Evolutionary conservation across 495 filamentous ascomycete species (phyloP), one percentile per base, ranked within the genome.

Genomic region (Aspergillus ellipticus): DNA sequence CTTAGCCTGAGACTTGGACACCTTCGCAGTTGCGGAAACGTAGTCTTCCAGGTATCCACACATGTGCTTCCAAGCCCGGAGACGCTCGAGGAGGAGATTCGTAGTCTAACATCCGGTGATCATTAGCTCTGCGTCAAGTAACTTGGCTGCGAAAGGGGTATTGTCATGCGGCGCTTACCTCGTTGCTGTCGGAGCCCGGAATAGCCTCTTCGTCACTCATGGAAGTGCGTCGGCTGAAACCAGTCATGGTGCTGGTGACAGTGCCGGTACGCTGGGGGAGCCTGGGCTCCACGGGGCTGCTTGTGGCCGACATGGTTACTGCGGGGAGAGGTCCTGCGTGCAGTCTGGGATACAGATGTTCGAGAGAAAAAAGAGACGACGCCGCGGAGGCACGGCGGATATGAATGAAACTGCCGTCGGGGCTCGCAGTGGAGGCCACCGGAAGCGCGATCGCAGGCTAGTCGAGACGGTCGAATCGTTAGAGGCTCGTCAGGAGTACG

Each of bases 51-150:
- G 74, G 67, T 96, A 92, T 51, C 76, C 88, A 51, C 90, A 88
- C 57, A 90, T 89, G 68, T 98, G 95, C 66, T 97, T 98, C 89
- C 90, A 98, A 31, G 95, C 95, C 59, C 85, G 85, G 52, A 97
- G 79, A 53, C 94, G 85, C 73, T 97, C 87, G 17, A 87, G 74
- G 49, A 98, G 84, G 21, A 97, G 78, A 51, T 81, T 85, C 39
- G 88, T 85, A 11, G 88, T 87, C 82, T 93, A 56, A 4, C 60
- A 29, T 28, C 8, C 35, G 28, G 1, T 4, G 43, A 35, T 4
- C 3, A 28, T 47, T 7, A 51, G 52, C 20, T 50, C 16, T n/a
- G n/a, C n/a, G n/a, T 39, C 35, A 15, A 3, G 35, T 15, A 39
- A n/a, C 2, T 39, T 20, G 2, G 28, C 46, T 9, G 4, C 10